phyloP scores from a whole-genome alignment of 179 eudicot species.

The Pouteria campechiana region DNA sequence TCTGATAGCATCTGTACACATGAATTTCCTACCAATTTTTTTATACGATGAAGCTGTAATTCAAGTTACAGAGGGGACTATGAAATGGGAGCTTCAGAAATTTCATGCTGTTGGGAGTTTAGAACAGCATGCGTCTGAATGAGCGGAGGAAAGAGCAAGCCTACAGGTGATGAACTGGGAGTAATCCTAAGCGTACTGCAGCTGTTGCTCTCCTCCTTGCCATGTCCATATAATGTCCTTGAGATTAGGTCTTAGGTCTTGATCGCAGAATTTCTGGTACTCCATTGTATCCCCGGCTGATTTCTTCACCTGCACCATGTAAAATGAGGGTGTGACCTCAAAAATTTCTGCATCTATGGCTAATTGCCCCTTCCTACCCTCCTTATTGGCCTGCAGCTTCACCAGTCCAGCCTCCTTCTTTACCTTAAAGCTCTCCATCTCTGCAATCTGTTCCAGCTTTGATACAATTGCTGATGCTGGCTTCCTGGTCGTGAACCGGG shows the following conservation, averaged over 20 bases:
- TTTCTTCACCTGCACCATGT: conserved; percentile 68
- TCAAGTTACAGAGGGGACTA: too few species aligned
- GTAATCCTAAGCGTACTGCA: too few species aligned
- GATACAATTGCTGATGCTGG: conserved; percentile 41
- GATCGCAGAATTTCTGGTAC: conserved; percentile 39
- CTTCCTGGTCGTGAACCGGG: conserved; percentile 38
- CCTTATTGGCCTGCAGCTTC: conserved; percentile 38
- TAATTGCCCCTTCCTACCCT: conserved; percentile 62
- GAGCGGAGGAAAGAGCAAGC: too few species aligned
- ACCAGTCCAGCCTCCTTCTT: conserved; percentile 45
- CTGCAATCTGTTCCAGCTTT: conserved; percentile 51
- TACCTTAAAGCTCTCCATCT: conserved; percentile 32
- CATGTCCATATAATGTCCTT: conserved; percentile 55
- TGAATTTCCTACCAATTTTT: too few species aligned
- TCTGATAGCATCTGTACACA: too few species aligned
- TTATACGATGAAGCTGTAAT: too few species aligned
- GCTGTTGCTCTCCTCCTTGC: conserved; percentile 21
- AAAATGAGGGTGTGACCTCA: conserved; percentile 61
- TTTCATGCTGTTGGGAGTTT: too few species aligned
- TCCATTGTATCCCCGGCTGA: conserved; percentile 63
- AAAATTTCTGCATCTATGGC: conserved; percentile 69
- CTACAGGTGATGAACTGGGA: too few species aligned
- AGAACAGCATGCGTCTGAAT: too few species aligned
- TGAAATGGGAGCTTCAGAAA: too few species aligned
- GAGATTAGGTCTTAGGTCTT: conserved; percentile 52